Base-by-base conservation (phyloP, 129 eudicot species). In the Ambrosia trifida region DNA sequence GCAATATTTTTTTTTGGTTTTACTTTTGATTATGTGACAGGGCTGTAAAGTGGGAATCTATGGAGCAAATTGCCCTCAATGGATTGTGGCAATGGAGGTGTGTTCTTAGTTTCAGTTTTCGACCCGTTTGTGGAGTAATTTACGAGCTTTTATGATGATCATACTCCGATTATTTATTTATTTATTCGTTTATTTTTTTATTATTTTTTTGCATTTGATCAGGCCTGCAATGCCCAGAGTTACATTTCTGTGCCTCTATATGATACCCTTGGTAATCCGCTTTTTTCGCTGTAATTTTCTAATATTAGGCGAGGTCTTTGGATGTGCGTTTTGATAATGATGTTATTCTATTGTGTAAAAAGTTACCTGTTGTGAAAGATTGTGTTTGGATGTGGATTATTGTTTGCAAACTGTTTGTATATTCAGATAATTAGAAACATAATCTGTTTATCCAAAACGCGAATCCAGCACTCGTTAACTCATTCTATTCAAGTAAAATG, bases 51-150 rank as follows among this genome's bases (percentile, higher is more conserved):
- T 95, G 62, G 99, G 99, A 71, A 86, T 95, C 32, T 95, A 95
- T 79, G 99, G 99, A 35, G 45, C 91, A 43, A 95, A 95, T 63
- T 95, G 99, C 60, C 97, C 99, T 76, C 96, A 95, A 72, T 95
- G 99, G 99, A 81, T 95, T 76, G 91, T 88, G 61, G 91, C 96
- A 20, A 95, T 95, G 97, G 95, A 90, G 97, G 99, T 90, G 13
- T 64, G 79, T 79, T 74, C 9, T 46, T 38, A 9, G 4, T 17
- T 51, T 50, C 54, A 5, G n/a, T 32, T 36, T 64, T 20, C 2
- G 17, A 52, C 49, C 44, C 12, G 28, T 52, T 51, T 59, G 19
- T 20, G 4, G 16, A n/a, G 30, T 66, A 17, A 30, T 75, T 53
- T 41, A 19, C 52, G 35, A 50, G 41, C 20, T 35, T 44, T 31